Evolutionary conservation across 257 asterid genomes (phyloP), one percentile per base, ranked within the genome.

Genomic region (Paraleonurus japonicus): DNA sequence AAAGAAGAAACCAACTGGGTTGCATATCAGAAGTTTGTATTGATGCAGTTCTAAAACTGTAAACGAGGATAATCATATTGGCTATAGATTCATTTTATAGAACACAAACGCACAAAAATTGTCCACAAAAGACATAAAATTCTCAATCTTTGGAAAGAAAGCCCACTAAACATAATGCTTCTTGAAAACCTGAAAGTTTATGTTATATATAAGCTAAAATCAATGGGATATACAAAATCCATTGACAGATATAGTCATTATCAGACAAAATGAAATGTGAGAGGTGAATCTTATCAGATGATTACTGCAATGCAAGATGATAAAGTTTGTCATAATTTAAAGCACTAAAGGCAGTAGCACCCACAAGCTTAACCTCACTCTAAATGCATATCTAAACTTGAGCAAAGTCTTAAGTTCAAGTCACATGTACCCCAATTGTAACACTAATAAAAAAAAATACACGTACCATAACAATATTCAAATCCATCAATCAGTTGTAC

Each of bases 61-160:
- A 28, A 65, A 57, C 16, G 30, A 47, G 37, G 41, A 57, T 58
- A 30, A 61, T 67, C 48, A 26, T 65, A 32, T 24, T 12, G 58
- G 58, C 43, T 11, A 48, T 57, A 73, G 65, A 54, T 12, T 54
- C 54, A n/a, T 48, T 47, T 30, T 66, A 54, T 39, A 45, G 27
- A 67, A 66, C 68, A 54, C 65, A 63, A 54, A 39, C 57, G 45
- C 57, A 20, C 7, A 33, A 26, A 78, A 67, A 58, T 48, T 35
- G 66, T 19, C 23, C 45, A 75, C 32, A 59, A 59, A 64, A 65
- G 71, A 48, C 55, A 15, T 17, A 48, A 50, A 48, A 61, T 28
- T 60, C 47, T 13, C 55, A 12, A 53, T 62, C 66, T 33, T 61
- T 20, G 51, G 67, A 61, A 65, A 43, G 59, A 63, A 62, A 55